Base-by-base conservation (phyloP, 2,329 filamentous ascomycete species). In the Curvularia eragrostidis region DNA sequence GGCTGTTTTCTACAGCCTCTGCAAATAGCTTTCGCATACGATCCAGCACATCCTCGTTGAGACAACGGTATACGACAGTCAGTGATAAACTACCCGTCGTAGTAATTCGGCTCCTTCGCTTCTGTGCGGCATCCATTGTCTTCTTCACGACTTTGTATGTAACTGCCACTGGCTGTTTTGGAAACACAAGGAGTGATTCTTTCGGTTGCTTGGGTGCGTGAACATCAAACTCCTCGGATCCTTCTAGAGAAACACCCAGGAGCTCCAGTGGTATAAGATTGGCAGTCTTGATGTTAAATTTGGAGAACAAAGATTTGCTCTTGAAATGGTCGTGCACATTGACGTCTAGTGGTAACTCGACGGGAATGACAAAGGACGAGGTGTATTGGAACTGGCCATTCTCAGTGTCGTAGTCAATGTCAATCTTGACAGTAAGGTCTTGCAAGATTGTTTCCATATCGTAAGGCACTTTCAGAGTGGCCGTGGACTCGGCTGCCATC, bases 301-400 rank as follows among this genome's bases (percentile, higher is more conserved):
- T 89, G 0, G 93, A 97, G 71, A 95, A 95, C 0, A 98, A 82
- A 0, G 87, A 84, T 7, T 87, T 80, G 62, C 91, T 87, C 73
- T 97, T 96, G 81, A 98, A 98, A 26, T 96, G 87, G 67, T 99
- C 95, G 69, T 98, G 93, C 5, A 99, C 95, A 64, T 98, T 98
- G 61, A 99, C 95, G 3, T 94, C 93, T 3, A 99, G 83, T 0
- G 92, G 91, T 4, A 99, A 81, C 1, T 90, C 85, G 1, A 95
- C 89, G 2, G 88, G 84, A 19, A 96, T 82, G 3, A 83, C 85
- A 19, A 85, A 84, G 7, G 83, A 82, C 15, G 84, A 85, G 15
- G 86, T 84, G 71, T 89, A 89, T 52, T 83, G 81, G 63, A 91
- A 91, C 7, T 80, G 81, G 2, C 88, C 90, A 2, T 85, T 79